Conservation (phyloP, 805 yeast genomes). For the Candida montana region DNA sequence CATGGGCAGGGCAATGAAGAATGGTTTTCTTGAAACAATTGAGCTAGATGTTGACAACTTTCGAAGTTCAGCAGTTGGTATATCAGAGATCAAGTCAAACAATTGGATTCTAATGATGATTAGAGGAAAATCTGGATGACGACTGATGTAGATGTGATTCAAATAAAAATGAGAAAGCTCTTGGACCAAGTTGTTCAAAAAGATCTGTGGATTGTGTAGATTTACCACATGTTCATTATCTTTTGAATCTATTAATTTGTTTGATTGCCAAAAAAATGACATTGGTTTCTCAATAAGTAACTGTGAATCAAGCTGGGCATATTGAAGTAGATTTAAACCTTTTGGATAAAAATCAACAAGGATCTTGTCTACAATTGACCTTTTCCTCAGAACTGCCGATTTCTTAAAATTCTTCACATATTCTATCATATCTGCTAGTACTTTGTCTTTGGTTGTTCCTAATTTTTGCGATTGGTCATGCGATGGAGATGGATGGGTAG, state of each 20-base stretch:
- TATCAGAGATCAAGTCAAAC: slow-evolving; percentile 44
- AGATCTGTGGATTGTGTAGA: slow-evolving; percentile 42
- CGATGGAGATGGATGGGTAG: slow-evolving; percentile 18
- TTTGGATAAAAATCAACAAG: slow-evolving; percentile 37
- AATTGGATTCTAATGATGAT: slow-evolving; percentile 61
- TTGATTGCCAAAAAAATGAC: slow-evolving; percentile 31
- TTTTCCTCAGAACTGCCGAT: slow-evolving; percentile 7
- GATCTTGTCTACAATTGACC: slow-evolving; percentile 19
- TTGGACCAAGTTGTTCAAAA: slow-evolving; percentile 42
- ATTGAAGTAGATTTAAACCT: slow-evolving; percentile 59
- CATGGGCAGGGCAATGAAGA: slow-evolving; percentile 60
- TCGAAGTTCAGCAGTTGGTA: slow-evolving; percentile 1
- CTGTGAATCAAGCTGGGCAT: slow-evolving; percentile 69
- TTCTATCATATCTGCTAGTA: slow-evolving; percentile 10
- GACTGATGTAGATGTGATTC: slow-evolving; percentile 60
- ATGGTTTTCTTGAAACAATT: slow-evolving; percentile 53
- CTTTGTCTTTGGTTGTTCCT: slow-evolving; percentile 6
- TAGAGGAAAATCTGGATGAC: slow-evolving; percentile 59
- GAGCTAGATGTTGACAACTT: slow-evolving; percentile 28
- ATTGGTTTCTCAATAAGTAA: slow-evolving; percentile 53
- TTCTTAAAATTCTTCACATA: slow-evolving; percentile 1
- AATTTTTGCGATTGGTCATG: slow-evolving; percentile 6
- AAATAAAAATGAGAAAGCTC: slow-evolving; percentile 48
- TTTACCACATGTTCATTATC: slow-evolving; percentile 27
- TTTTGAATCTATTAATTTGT: slow-evolving; percentile 24